Evolutionary conservation across 2,329 filamentous ascomycete species (phyloP), one percentile per base, ranked within the genome.

Genomic region (Microcyclospora pomicola): DNA sequence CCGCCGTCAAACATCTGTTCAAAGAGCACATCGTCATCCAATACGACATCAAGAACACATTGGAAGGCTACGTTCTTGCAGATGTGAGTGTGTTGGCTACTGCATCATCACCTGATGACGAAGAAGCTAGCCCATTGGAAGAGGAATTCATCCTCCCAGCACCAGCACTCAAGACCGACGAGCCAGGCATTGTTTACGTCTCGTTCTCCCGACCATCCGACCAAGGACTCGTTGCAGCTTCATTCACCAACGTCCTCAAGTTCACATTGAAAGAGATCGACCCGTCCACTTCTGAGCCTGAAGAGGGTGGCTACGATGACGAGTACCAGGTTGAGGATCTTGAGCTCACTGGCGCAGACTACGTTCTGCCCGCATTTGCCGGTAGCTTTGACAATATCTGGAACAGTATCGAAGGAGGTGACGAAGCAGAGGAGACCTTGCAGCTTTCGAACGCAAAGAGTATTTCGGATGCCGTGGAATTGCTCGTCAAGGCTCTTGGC

Each of bases 251-350:
- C 62, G 68, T 84, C 30, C 80, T 98, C 57, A 95, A 91, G 64
- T 98, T 98, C 60, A 95, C 86, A 13, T 91, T 81, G 68, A 96
- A 95, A 66, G 91, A 98, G 64, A 91, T 98, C 48, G 91, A 98
- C 53, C 91, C 91, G 5, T 82, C 82, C 16, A 94, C 84, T n/a
- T 76, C 77, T 48, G 86, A 95, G 63, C 83, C 88, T 1, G 91
- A 98, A 60, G 86, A 93, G 12, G 72, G 67, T 34, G 91, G 91
- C 33, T 96, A 96, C 60, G 88, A 96, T 37, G 91, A 98, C 55
- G 91, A 98, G 65, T 98, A 98, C 58, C 84, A 95, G 64, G 82
- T 96, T 42, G 85, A 91, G 44, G 86, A 95, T 57, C 77, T 96
- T 43, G 87, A 95, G 44, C 75, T 98, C 43, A 73, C 77, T 13